Percentiles rank a stretch among this genome's conserved stretches.
phyloP scores from a whole-genome alignment of 1,139 yeast species.

The Pichia cactophila region DNA sequence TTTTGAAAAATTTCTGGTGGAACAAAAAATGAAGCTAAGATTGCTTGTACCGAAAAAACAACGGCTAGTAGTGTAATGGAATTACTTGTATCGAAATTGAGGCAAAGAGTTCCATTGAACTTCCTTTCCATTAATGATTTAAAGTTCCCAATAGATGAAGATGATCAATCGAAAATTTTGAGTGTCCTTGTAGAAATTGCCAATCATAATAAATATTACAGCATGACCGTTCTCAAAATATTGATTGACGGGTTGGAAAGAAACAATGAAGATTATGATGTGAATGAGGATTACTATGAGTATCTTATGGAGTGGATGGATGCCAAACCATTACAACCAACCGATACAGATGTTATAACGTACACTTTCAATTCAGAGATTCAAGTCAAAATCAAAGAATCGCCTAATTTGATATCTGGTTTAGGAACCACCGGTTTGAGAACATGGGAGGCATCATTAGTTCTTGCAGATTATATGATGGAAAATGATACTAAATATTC shows the following conservation, averaged over 20 bases:
- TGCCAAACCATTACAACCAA: constrained; percentile 35
- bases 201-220: constrained; percentile 41
- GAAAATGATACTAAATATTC: neutral
- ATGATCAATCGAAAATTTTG: constrained; percentile 21
- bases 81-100: constrained; percentile 19
- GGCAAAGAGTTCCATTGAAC: constrained; percentile 29
- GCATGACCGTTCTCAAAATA: constrained; percentile 37
- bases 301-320: constrained; percentile 38
- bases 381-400: constrained; percentile 44
- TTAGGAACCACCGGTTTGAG: constrained; percentile 80
- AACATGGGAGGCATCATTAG: constrained; percentile 94
- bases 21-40: too few relatives aligned
- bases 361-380: constrained; percentile 32
- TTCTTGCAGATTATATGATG: constrained; percentile 43
- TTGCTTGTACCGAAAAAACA: neutral
- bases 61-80: constrained; percentile 18
- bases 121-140: constrained; percentile 8
- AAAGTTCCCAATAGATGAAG: constrained; percentile 3
- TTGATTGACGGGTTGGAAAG: constrained; percentile 30
- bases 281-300: constrained; percentile 46
- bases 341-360: constrained; percentile 40
- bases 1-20: neutral
- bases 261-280: constrained; percentile 27
- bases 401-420: constrained; percentile 61
- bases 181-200: constrained; percentile 22